phyloP scores from a whole-genome alignment of 768 basidiomycete genomes.

The Termitomyces sp. region DNA sequence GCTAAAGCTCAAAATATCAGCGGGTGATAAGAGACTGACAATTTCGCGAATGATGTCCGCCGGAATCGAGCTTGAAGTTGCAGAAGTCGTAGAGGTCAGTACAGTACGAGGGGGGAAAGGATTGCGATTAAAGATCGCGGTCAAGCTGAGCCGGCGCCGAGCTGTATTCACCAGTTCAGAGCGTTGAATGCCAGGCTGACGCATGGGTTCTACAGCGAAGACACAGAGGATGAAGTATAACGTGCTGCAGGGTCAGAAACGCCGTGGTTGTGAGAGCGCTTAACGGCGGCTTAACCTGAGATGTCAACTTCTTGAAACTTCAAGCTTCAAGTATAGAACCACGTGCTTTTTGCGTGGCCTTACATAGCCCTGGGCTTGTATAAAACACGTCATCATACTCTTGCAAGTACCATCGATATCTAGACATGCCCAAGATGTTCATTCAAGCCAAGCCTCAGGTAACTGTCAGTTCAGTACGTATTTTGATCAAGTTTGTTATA shows the following conservation, averaged over 20 bases:
- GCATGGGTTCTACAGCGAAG: background rate
- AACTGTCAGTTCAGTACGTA: too few relatives aligned
- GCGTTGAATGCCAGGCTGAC: background rate
- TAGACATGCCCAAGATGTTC: too few relatives aligned
- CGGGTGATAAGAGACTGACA: conserved; percentile 28
- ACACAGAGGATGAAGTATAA: background rate
- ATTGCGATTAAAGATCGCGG: conserved; percentile 28
- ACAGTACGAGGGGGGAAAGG: conserved; percentile 27
- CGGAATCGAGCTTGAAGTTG: conserved; percentile 30
- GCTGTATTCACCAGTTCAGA: conserved; percentile 9
- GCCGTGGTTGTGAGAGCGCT: background rate
- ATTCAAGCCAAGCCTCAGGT: too few relatives aligned
- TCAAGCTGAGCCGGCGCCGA: conserved; percentile 26
- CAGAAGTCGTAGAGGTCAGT: conserved; percentile 18
- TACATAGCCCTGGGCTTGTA: too few relatives aligned
- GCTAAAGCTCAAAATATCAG: conserved; percentile 39
- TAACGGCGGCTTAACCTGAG: background rate
- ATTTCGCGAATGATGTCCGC: conserved; percentile 38
- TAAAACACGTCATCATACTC: too few relatives aligned
- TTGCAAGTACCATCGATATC: too few relatives aligned
- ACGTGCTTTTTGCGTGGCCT: background rate
- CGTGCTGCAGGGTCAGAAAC: background rate
- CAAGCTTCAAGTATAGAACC: too few relatives aligned
- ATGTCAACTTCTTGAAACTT: background rate
- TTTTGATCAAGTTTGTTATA: background rate